A percentile compares a stretch with the other conserved stretches of the same genome.
Conservation (phyloP, 2,329 filamentous ascomycete species). For the Stemphylium lycopersici region DNA sequence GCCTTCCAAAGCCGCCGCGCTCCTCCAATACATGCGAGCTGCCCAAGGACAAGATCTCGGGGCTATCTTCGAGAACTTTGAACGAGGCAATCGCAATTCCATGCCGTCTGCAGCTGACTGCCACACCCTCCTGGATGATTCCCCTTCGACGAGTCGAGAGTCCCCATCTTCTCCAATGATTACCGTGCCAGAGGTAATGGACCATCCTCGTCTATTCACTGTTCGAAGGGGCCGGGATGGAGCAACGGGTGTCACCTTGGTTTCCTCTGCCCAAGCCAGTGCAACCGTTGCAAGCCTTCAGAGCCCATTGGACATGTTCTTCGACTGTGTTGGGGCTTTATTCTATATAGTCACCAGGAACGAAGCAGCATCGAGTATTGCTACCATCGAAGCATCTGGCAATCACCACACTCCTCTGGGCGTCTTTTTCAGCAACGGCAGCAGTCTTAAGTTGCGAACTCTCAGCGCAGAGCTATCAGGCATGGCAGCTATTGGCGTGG, state of each 20-base stretch:
- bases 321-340: conserved; percentile 21
- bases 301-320: conserved; percentile 15
- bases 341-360: conserved; percentile 23
- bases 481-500: conserved; percentile 23
- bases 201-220: conserved; percentile 1
- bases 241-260: not conserved
- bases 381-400: conserved; percentile 2
- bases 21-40: conserved; percentile 15
- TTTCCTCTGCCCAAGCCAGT: not conserved
- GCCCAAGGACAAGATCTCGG: conserved; percentile 9
- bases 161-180: not conserved
- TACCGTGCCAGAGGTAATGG: not conserved
- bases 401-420: conserved; percentile 7
- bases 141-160: not conserved
- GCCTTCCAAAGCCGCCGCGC: conserved; percentile 12
- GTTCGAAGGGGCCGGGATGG: not conserved
- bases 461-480: conserved; percentile 23
- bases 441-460: conserved; percentile 2
- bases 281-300: conserved; percentile 12
- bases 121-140: not conserved
- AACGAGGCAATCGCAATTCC: not conserved
- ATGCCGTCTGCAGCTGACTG: not conserved
- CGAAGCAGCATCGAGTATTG: conserved; percentile 8
- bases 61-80: conserved; percentile 10
- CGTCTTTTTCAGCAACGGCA: conserved; percentile 9